These are phyloP conservation scores for Apophysomyces sp. DNA, from an alignment of 371 early-diverging fungal species.

Conservation along the genomic window DNA sequence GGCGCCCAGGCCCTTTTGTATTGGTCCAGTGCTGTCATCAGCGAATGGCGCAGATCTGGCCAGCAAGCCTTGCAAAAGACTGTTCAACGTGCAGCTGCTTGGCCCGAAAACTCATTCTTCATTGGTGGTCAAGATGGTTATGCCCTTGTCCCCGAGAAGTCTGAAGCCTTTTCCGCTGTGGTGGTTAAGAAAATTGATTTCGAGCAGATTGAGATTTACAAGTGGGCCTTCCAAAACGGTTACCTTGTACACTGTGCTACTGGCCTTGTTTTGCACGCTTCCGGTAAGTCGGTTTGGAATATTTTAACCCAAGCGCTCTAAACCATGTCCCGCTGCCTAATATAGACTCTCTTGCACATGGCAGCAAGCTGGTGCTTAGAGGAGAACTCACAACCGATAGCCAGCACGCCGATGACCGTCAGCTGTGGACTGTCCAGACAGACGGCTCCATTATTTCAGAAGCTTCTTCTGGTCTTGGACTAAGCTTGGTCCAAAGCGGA, in stretches of 20 bases:
- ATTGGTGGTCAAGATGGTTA: constrained; percentile 27
- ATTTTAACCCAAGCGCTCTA: background rate
- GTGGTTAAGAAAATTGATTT: constrained; percentile 5
- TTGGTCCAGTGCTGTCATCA: constrained; percentile 15
- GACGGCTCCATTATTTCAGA: constrained; percentile 39
- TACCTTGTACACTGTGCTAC: constrained; percentile 49
- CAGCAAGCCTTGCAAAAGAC: background rate
- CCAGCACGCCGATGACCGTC: constrained; percentile 23
- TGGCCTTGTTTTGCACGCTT: constrained; percentile 32
- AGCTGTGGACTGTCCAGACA: constrained; percentile 36
- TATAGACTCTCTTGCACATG: constrained; percentile 24
- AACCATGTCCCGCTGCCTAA: background rate
- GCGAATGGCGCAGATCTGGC: constrained; percentile 14
- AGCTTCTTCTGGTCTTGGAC: constrained; percentile 23
- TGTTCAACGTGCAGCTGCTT: constrained; percentile 19
- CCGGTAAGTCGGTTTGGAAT: constrained; percentile 20
- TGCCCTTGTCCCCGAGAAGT: constrained; percentile 27
- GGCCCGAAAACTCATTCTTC: constrained; percentile 23
- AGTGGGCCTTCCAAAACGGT: constrained; percentile 47
- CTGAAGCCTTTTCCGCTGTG: constrained; percentile 17
- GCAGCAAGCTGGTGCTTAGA: constrained; percentile 21
- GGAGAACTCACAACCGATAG: constrained; percentile 11
- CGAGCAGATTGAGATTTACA: constrained; percentile 17
- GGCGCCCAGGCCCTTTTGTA: constrained; percentile 14
- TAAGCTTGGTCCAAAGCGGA: constrained; percentile 24